Evolutionary conservation across 2,329 filamentous ascomycete genomes (phyloP).

Genomic region (Lachnellula arida): DNA sequence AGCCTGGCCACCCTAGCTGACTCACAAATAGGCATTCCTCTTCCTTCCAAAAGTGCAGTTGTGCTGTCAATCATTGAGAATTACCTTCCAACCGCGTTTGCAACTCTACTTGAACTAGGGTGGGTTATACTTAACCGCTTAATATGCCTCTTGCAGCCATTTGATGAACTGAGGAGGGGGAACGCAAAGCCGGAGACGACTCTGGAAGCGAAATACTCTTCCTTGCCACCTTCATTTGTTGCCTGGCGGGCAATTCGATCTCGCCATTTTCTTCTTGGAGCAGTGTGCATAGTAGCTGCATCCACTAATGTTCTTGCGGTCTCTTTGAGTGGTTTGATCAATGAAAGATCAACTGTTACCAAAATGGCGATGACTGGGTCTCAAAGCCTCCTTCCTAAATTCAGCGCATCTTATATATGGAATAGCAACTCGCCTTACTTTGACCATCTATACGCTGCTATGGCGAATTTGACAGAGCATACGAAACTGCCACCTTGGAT

Average conservation of each 20-base stretch:
- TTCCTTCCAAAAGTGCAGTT: constrained; percentile 16
- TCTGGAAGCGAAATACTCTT: constrained; percentile 44
- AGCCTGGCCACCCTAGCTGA: neutral
- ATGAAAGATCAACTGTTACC: constrained; percentile 28
- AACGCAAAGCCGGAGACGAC: constrained; percentile 35
- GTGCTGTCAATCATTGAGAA: constrained; percentile 38
- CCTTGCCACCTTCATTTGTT: constrained; percentile 50
- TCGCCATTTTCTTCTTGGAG: constrained; percentile 41
- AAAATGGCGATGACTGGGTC: constrained; percentile 2
- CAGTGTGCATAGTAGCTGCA: constrained; percentile 44
- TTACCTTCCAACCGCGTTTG: constrained; percentile 50
- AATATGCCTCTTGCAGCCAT: constrained; percentile 50
- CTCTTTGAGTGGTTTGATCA: constrained; percentile 47
- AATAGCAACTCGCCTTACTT: too few relatives aligned
- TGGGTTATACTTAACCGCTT: constrained; percentile 52
- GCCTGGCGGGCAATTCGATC: constrained; percentile 42
- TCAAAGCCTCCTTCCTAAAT: neutral
- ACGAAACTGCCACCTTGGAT: too few relatives aligned
- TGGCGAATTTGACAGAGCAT: too few relatives aligned
- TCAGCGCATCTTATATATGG: too few relatives aligned
- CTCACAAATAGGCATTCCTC: constrained; percentile 8
- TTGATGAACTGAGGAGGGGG: constrained; percentile 43
- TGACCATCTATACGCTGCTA: too few relatives aligned
- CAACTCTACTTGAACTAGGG: constrained; percentile 52
- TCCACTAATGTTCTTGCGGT: constrained; percentile 51